Evolutionary conservation across 257 asterid genomes (phyloP), one percentile per base, ranked within the genome.

Genomic region (Jaltomata sinuosa): DNA sequence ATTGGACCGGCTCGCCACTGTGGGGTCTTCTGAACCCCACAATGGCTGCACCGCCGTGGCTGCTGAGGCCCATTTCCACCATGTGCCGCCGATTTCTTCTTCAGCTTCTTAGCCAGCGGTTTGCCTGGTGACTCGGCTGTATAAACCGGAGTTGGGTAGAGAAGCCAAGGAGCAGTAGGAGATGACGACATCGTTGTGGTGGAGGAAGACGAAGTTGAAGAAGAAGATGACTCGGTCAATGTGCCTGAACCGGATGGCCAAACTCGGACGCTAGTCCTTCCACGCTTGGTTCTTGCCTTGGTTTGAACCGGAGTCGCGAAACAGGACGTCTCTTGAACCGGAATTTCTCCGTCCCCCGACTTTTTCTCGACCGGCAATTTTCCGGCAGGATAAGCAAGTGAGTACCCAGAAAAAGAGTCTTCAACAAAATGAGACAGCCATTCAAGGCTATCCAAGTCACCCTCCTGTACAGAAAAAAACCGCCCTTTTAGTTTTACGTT

Each of bases 1-100:
- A 85, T 89, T 6, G 99, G 99, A 0, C 99, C 99, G 42, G 98
- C 97, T 85, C 98, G 89, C 99, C 99, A 96, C 89, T 96, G 99
- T 22, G 99, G 98, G 14, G 99, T 96, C 88, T 93, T 96, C 10
- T 96, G 95, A 18, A 93, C 97, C 55, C 97, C 98, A 88, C 99
- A 96, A 53, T 96, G 99, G 87, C 89, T 90, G 90, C 99, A 96
- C 87, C 96, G 89, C 85, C 98, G 83, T 38, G 97, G 88, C 87
- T 89, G 95, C 84, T 89, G 95, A 12, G 83, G 83, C 31, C 65
- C 87, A 1, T 71, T 89, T 8, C 85, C 90, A 50, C 84, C 88
- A 0, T 74, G 71, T 84, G 10, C 50, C 84, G 32, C 55, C 16
- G 84, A 36, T 69, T 87, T 90, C 76, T 53, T 89, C 80, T 85